Conservation (phyloP, 2,329 filamentous ascomycete genomes). For the Pezicula carpinea region DNA sequence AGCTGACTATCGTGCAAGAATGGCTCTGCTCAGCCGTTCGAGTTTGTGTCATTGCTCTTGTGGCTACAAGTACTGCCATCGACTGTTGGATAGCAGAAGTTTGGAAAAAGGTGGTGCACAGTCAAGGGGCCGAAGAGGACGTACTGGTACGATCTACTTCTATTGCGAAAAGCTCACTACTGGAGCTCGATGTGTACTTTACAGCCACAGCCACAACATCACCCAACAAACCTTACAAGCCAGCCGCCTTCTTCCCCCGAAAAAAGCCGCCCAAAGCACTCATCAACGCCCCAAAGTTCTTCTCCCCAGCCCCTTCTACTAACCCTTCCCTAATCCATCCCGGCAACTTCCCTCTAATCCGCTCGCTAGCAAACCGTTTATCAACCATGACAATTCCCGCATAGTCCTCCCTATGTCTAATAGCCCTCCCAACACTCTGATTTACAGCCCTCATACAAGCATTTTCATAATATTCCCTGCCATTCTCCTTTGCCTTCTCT, state of each 20-base stretch:
- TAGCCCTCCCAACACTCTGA: conserved; percentile 90
- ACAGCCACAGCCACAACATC: not conserved
- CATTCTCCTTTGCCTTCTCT: conserved; percentile 45
- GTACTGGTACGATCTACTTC: too few species aligned
- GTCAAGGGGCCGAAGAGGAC: too few species aligned
- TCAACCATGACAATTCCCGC: conserved; percentile 86
- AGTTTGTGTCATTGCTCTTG: too few species aligned
- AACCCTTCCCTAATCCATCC: conserved; percentile 81
- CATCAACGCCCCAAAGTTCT: conserved; percentile 55
- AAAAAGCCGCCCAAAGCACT: conserved; percentile 54
- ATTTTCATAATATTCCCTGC: conserved; percentile 85
- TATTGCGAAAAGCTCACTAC: too few species aligned
- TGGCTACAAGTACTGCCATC: too few species aligned
- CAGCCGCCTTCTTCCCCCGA: conserved; percentile 39
- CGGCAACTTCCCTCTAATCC: conserved; percentile 76
- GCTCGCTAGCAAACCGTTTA: conserved; percentile 66
- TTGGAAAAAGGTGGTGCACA: too few species aligned
- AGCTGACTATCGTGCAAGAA: too few species aligned
- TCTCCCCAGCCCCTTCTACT: conserved; percentile 42
- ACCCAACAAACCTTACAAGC: not conserved
- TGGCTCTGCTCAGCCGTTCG: too few species aligned
- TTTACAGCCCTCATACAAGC: conserved; percentile 96
- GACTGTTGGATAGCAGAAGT: too few species aligned
- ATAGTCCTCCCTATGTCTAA: conserved; percentile 83
- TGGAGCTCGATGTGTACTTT: not conserved